Conservation (phyloP, 495 filamentous ascomycete species). For the Neurospora sp. region DNA sequence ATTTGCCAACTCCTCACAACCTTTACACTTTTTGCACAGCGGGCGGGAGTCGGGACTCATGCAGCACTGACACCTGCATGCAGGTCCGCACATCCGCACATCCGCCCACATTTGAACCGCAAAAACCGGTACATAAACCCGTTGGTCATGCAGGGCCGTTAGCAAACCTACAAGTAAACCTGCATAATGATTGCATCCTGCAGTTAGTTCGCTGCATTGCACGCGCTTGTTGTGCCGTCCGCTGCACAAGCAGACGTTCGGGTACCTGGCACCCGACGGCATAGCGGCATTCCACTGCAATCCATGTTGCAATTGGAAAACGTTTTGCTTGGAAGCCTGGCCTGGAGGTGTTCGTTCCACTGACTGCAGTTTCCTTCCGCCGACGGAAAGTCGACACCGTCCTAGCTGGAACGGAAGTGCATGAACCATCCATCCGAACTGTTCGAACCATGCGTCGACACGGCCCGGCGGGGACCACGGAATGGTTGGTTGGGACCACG, state of each 20-base stretch:
- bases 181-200: neutral
- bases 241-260: too few relatives aligned
- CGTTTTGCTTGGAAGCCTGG: neutral
- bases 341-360: neutral
- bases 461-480: neutral
- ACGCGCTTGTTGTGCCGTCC: neutral
- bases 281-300: too few relatives aligned
- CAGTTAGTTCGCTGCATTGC: neutral
- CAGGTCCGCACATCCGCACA: neutral
- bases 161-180: too few relatives aligned
- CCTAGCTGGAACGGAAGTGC: neutral
- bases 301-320: neutral
- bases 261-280: neutral
- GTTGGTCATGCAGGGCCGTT: neutral
- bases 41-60: neutral
- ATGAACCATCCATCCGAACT: neutral
- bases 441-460: neutral
- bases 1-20: too few relatives aligned
- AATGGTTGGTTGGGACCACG: neutral
- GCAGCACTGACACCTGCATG: neutral
- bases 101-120: neutral
- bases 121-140: neutral
- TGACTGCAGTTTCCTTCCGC: neutral
- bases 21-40: too few relatives aligned
- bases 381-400: neutral